Conservation (phyloP, 164 flowering plant species). For the Magnolia kwangsiensis region DNA sequence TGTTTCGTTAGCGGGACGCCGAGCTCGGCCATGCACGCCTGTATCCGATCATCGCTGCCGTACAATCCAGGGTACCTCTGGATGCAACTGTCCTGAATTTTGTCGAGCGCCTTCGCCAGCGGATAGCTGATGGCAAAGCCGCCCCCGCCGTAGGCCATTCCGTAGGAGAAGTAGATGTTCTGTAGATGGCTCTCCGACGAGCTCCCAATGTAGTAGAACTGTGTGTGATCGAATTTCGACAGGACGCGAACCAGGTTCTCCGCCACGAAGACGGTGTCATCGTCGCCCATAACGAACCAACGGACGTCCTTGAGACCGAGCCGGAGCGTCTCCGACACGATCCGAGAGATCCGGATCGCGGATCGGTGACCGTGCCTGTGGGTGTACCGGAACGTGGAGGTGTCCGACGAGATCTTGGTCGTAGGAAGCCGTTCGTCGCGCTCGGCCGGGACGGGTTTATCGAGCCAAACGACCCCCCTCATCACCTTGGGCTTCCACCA, state of each 20-base stretch:
- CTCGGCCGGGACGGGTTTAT: constrained; percentile 20
- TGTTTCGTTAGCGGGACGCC: constrained; percentile 84
- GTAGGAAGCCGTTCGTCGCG: constrained; percentile 30
- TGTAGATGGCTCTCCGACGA: constrained; percentile 65
- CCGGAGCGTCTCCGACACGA: constrained; percentile 50
- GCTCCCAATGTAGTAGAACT: constrained; percentile 61
- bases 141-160: constrained; percentile 82
- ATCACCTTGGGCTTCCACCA: constrained; percentile 55
- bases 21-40: constrained; percentile 80
- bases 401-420: constrained; percentile 42
- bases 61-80: constrained; percentile 51
- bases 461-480: constrained; percentile 66
- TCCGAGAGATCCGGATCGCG: constrained; percentile 59
- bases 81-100: constrained; percentile 60
- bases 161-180: constrained; percentile 50
- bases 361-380: constrained; percentile 46
- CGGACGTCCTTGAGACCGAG: constrained; percentile 42
- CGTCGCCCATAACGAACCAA: constrained; percentile 79
- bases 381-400: constrained; percentile 40
- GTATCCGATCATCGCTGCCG: constrained; percentile 72
- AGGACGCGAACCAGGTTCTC: constrained; percentile 60
- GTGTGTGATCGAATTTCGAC: constrained; percentile 52
- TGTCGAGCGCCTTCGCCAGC: constrained; percentile 45
- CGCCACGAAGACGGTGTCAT: constrained; percentile 59
- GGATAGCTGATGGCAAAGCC: constrained; percentile 69